A percentile compares a stretch with the other conserved stretches of the same genome.
phyloP scores from a whole-genome alignment of 805 yeast genomes.

The Cyberlindnera sargentensis region DNA sequence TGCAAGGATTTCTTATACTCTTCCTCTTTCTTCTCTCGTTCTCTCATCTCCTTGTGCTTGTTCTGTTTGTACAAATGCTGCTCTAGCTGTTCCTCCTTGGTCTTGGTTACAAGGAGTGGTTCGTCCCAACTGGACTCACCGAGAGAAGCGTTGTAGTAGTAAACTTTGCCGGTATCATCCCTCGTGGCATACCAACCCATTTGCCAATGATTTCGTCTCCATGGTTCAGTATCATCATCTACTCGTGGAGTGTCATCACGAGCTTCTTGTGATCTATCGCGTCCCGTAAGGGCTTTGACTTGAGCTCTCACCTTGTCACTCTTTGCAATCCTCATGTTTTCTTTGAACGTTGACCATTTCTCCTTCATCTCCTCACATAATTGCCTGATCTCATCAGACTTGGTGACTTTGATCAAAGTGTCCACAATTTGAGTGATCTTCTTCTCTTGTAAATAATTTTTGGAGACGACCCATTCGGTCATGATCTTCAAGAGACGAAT shows the following conservation, averaged over 20 bases:
- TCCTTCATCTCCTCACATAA: slow-evolving; percentile 41
- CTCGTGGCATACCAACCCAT: slow-evolving; percentile 60
- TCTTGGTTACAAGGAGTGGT: slow-evolving; percentile 29
- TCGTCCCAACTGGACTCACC: slow-evolving; percentile 52
- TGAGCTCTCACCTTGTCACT: slow-evolving; percentile 10
- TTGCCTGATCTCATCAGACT: slow-evolving; percentile 24
- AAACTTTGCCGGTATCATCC: slow-evolving; percentile 37
- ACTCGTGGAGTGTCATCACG: background rate
- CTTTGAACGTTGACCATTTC: slow-evolving; percentile 67
- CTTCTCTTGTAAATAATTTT: slow-evolving; percentile 69
- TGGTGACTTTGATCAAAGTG: slow-evolving; percentile 28
- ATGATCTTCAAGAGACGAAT: slow-evolving; percentile 50
- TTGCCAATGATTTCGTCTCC: slow-evolving; percentile 9
- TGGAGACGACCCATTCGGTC: slow-evolving; percentile 55
- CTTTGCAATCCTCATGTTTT: slow-evolving; percentile 84
- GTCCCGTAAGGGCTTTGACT: slow-evolving; percentile 17
- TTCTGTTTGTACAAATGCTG: slow-evolving; percentile 25
- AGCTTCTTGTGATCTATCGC: slow-evolving; percentile 3
- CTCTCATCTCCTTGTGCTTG: slow-evolving; percentile 4
- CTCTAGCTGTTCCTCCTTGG: slow-evolving; percentile 7
- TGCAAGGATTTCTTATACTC: slow-evolving; percentile 21
- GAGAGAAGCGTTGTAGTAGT: slow-evolving; percentile 40
- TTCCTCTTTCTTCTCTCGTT: slow-evolving; percentile 24
- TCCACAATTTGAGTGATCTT: slow-evolving; percentile 61
- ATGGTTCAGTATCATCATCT: background rate